These are phyloP conservation scores for Ophiostoma fasciatum DNA, from an alignment of 2,329 filamentous ascomycete species.

Conservation along the genomic window DNA sequence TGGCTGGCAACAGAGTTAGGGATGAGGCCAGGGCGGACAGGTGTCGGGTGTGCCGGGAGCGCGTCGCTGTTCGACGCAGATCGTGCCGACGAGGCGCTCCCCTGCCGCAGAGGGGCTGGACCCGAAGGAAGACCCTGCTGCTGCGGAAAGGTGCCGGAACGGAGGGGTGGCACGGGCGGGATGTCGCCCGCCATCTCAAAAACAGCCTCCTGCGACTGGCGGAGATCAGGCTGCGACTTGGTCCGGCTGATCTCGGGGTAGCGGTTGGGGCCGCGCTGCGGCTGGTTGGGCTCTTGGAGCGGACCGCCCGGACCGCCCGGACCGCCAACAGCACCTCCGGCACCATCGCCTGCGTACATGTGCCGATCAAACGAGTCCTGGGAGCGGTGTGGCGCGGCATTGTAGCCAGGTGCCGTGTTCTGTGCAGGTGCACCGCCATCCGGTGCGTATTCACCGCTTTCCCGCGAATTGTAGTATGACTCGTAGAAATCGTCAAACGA, in stretches of 20 bases:
- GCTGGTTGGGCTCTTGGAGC: slow-evolving; percentile 19
- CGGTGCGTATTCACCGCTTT: slow-evolving; percentile 17
- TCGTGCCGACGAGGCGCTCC: slow-evolving; percentile 17
- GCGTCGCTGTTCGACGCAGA: slow-evolving; percentile 25
- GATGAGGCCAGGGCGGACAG: slow-evolving; percentile 48
- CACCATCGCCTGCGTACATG: slow-evolving; percentile 17
- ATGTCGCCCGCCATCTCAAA: slow-evolving; percentile 60
- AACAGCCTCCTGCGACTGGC: slow-evolving; percentile 49
- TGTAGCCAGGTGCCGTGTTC: slow-evolving; percentile 29
- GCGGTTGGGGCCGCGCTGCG: slow-evolving; percentile 35
- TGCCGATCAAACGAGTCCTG: slow-evolving; percentile 34
- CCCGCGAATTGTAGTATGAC: slow-evolving; percentile 32
- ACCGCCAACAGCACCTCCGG: too few species aligned
- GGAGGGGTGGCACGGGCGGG: slow-evolving; percentile 33
- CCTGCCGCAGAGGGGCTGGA: slow-evolving; percentile 16
- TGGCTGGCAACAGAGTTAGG: slow-evolving; percentile 39
- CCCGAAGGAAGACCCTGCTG: slow-evolving; percentile 7
- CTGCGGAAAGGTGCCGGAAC: slow-evolving; percentile 7
- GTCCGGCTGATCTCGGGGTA: slow-evolving; percentile 41
- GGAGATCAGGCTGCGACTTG: slow-evolving; percentile 53
- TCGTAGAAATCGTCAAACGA: slow-evolving; percentile 40
- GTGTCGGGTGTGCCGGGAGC: slow-evolving; percentile 46
- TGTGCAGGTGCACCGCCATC: slow-evolving; percentile 14
- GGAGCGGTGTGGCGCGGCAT: slow-evolving; percentile 20
- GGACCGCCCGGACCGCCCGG: too few species aligned